Percentiles rank a stretch among this genome's conserved stretches.
phyloP scores from a whole-genome alignment of 306 rosid species.

The Citrullus colocynthis region DNA sequence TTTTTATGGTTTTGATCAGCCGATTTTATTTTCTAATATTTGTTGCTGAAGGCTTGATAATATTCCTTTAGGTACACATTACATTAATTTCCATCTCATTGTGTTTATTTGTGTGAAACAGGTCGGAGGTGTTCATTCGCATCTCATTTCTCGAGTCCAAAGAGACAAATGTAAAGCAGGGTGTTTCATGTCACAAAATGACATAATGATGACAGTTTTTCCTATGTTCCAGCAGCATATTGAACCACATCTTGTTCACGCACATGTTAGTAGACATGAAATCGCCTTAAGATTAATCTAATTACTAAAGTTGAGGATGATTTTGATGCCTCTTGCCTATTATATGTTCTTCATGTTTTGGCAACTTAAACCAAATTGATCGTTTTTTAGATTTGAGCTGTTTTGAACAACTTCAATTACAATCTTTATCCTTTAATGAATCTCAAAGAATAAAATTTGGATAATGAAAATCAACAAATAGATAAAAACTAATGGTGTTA shows the following conservation, averaged over 20 bases:
- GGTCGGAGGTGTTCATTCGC: conserved; percentile 99
- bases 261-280: conserved; percentile 60
- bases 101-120: conserved; percentile 21
- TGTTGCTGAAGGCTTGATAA: conserved; percentile 3
- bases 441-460: not conserved
- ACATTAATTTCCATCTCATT: not conserved
- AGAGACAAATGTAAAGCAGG: conserved; percentile 95
- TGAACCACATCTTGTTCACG: conserved; percentile 98
- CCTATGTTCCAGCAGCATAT: conserved; percentile 97
- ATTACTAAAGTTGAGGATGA: not conserved
- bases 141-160: conserved; percentile 95
- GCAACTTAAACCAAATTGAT: not conserved
- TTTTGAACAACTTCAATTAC: not conserved
- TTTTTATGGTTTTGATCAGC: not conserved
- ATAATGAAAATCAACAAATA: not conserved
- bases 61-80: not conserved
- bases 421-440: not conserved
- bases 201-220: conserved; percentile 91
- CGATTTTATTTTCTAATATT: not conserved
- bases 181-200: conserved; percentile 83
- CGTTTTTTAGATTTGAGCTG: not conserved
- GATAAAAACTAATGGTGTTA: not conserved
- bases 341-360: not conserved
- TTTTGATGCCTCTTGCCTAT: not conserved
- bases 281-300: not conserved